These are phyloP conservation scores for Fusarium paranaense DNA, from an alignment of 2,329 filamentous ascomycete species.

Conservation along the genomic window DNA sequence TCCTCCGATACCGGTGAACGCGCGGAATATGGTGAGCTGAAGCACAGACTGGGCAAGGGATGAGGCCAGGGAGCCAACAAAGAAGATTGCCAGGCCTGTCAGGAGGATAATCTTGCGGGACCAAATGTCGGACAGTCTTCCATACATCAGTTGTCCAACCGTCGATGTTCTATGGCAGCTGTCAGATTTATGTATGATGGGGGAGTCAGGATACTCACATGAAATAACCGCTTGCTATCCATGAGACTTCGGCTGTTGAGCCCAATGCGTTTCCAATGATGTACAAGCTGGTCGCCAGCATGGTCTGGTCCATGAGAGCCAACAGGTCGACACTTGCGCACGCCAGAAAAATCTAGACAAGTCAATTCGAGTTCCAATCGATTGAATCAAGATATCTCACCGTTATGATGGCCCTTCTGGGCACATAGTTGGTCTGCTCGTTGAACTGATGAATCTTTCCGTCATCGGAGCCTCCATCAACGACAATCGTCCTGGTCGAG, in stretches of 20 bases:
- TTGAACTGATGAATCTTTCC: conserved; percentile 56
- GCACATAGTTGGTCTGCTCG: conserved; percentile 68
- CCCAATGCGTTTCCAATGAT: conserved; percentile 64
- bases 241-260: conserved; percentile 62
- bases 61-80: conserved; percentile 56
- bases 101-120: conserved; percentile 57
- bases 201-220: conserved; percentile 53
- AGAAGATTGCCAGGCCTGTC: conserved; percentile 55
- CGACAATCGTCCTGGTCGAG: conserved; percentile 7
- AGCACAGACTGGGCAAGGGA: conserved; percentile 54
- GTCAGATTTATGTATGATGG: not conserved
- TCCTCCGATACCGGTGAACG: conserved; percentile 68
- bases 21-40: conserved; percentile 56
- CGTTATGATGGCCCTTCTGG: conserved; percentile 62
- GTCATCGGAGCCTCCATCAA: conserved; percentile 27
- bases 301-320: conserved; percentile 69
- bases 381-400: conserved; percentile 43
- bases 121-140: conserved; percentile 60
- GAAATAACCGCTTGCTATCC: conserved; percentile 68
- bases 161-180: conserved; percentile 53
- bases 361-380: conserved; percentile 12
- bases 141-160: conserved; percentile 59
- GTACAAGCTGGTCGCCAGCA: conserved; percentile 64
- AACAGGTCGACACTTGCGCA: conserved; percentile 67
- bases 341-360: conserved; percentile 64